Base-by-base conservation (phyloP, 805 yeast genomes). In the Candida pseudofarinosa region DNA sequence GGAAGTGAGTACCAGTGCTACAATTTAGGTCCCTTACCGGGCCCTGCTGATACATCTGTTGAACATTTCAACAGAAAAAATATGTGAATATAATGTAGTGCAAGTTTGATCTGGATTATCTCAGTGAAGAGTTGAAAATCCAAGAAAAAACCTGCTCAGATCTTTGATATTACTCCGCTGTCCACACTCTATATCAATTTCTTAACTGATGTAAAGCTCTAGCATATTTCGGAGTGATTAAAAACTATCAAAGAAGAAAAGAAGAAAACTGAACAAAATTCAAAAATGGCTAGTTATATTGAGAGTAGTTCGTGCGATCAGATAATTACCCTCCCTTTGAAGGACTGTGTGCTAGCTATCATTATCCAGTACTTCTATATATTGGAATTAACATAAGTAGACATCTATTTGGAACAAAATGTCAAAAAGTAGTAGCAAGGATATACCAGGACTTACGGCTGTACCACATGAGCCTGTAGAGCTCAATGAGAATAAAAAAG, bases 101-200 rank as follows among this genome's bases (percentile, higher is more conserved):
- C 28, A 23, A n/a, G 28, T 23, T 23, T 23, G 10, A 37, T 19
- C 15, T 20, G 12, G 19, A 19, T 12, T 12, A n/a, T n/a, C 20
- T 38, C 14, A 28, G 33, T 13, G 23, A n/a, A 13, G 15, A 13
- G 7, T 4, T n/a, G 17, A 38, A 23, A 10, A 16, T 5, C 35
- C 35, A 26, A 14, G 35, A 17, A 18, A 40, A 17, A 8, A 20
- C 7, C 14, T n/a, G 34, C 34, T 15, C 17, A 6, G 34, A 8
- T 8, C 14, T 33, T 59, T 51, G 19, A 19, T 69, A 39, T 69
- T 58, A 56, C 74, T 69, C 73, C 72, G 70, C 64, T 69, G 73
- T 69, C 74, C 74, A 69, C 73, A 69, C 74, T 65, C 58, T 52
- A 53, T 50, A 61, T 48, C 60, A 58, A 60, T 48, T 40, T 55